Evolutionary conservation across 1,139 yeast genomes (phyloP), one percentile per base, ranked within the genome.

Genomic region (Kodamaea sp.): DNA sequence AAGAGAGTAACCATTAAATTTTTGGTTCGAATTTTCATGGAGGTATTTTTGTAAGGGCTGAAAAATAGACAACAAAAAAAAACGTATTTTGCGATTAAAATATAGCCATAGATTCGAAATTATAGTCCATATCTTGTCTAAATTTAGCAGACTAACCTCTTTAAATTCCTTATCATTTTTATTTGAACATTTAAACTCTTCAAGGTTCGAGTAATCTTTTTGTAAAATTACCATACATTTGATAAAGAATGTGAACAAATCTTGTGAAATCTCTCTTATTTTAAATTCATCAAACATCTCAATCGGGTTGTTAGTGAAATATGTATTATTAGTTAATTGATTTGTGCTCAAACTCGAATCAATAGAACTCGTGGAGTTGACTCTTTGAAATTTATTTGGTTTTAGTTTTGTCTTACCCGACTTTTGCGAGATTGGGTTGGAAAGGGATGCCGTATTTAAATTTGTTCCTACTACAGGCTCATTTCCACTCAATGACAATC

Each of bases 21-120:
- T 41, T 24, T 49, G 52, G 1, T 45, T 36, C 4, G 52, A 47
- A 5, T 53, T 36, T 12, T 60, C 55, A 10, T 54, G 48, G 15
- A 55, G 46, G 39, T 50, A 46, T 20, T 49, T 53, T 38, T 63
- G 64, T 9, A 68, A 47, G 1, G 67, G 64, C 22, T 57, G 57
- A 39, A 69, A 67, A 24, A 64, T 54, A 20, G 57, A 54, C 15
- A 65, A 35, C 8, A 68, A 27, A 31, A 47, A 57, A 40, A 49
- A 68, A 20, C 69, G 44, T 2, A 69, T 57, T 28, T 57, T 58
- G 24, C 48, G 47, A 39, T 66, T 62, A 47, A 69, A 70, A 38
- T 62, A 65, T 5, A 39, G 24, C 74, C 74, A 70, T 26, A 40
- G 31, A 5, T 40, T 40, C 2, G 52, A 42, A 20, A 47, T 38